Evolutionary conservation across 441 rosid species (phyloP).

Genomic region (Gossypium trilobum): DNA sequence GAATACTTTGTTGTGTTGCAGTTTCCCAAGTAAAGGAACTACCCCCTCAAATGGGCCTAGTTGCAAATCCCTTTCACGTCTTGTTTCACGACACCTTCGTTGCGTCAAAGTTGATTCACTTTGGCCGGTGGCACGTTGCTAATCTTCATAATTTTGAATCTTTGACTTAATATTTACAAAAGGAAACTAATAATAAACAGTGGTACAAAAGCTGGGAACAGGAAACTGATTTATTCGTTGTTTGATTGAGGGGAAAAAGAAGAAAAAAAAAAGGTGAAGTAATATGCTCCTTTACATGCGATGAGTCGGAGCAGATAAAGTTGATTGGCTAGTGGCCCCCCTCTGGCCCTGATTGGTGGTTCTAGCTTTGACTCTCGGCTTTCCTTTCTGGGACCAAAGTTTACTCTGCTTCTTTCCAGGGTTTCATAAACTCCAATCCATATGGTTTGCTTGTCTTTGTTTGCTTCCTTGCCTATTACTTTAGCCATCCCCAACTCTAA

Average conservation of each 20-base stretch:
- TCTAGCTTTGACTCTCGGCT: background rate
- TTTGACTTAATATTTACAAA: background rate
- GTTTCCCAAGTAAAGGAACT: slow-evolving; percentile 47
- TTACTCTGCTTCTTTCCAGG: background rate
- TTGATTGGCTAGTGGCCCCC: background rate
- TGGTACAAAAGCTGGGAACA: background rate
- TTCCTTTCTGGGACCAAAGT: background rate
- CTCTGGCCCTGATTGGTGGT: background rate
- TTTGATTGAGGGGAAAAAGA: background rate
- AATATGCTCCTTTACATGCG: background rate
- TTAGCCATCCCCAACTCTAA: background rate
- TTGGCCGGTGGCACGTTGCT: background rate
- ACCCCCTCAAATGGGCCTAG: slow-evolving; percentile 49
- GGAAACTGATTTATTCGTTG: background rate
- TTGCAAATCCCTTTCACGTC: background rate
- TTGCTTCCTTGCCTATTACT: background rate
- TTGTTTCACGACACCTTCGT: background rate
- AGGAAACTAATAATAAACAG: background rate
- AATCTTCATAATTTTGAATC: background rate
- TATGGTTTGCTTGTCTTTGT: background rate
- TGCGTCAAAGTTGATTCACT: background rate
- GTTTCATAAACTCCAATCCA: background rate
- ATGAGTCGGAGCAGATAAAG: background rate
- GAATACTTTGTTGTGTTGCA: slow-evolving; percentile 23
- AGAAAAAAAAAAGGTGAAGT: background rate